Percentiles rank a stretch among this genome's conserved stretches.
Conservation (phyloP, 208 protist genomes). For the Novymonas esmeraldas region DNA sequence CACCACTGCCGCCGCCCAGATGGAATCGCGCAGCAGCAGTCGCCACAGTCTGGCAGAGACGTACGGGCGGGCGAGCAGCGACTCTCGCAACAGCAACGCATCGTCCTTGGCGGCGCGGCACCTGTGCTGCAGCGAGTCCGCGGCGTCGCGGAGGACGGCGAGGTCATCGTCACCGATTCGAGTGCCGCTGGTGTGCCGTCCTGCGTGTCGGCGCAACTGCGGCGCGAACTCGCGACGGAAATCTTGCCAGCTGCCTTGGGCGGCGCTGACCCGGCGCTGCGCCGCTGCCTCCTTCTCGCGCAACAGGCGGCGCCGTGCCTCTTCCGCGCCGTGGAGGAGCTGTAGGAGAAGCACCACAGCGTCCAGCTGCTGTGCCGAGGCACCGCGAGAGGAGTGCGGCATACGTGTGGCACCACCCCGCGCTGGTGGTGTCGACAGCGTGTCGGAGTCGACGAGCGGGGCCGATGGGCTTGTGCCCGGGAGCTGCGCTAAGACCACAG, state of each 20-base stretch:
- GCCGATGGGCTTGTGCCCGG: too few species aligned
- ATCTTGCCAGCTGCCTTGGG: slow-evolving; percentile 5
- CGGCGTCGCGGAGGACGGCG: slow-evolving; percentile 18
- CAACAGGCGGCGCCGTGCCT: slow-evolving; percentile 47
- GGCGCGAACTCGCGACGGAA: slow-evolving; percentile 24
- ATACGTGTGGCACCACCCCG: neutral
- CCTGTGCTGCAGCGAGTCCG: slow-evolving; percentile 17
- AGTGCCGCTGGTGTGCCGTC: neutral
- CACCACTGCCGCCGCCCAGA: slow-evolving; percentile 53
- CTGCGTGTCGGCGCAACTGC: slow-evolving; percentile 3
- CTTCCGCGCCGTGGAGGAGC: slow-evolving; percentile 53
- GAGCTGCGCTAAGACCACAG: too few species aligned
- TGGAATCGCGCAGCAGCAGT: slow-evolving; percentile 47
- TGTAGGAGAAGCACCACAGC: slow-evolving; percentile 28
- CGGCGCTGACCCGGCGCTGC: neutral
- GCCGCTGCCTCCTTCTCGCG: slow-evolving; percentile 18
- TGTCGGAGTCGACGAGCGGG: too few species aligned
- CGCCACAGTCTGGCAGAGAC: slow-evolving; percentile 74
- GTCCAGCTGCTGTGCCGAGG: slow-evolving; percentile 25
- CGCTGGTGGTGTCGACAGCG: neutral
- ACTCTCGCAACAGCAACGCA: slow-evolving; percentile 37
- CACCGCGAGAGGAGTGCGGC: neutral
- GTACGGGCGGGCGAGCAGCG: slow-evolving; percentile 62
- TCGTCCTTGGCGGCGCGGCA: slow-evolving; percentile 23
- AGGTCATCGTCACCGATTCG: slow-evolving; percentile 4